Evolutionary conservation across 257 asterid genomes (phyloP).

Genomic region (Parsonsia alboflavescens): DNA sequence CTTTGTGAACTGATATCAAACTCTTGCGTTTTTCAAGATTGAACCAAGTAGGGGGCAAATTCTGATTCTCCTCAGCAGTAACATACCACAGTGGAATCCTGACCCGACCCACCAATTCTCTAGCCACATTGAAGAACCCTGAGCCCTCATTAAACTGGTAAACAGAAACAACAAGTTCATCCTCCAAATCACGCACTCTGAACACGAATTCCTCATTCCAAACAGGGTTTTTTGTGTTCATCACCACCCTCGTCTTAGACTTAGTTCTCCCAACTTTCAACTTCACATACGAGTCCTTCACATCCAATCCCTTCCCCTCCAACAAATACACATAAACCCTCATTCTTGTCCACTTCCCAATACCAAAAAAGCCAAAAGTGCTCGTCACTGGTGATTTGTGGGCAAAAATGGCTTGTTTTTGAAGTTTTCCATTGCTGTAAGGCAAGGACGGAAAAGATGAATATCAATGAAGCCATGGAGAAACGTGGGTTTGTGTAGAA

Average conservation of each 20-base stretch:
- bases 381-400: background rate
- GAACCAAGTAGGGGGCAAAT: slow-evolving; percentile 81
- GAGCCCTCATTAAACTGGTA: slow-evolving; percentile 43
- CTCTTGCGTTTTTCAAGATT: slow-evolving; percentile 45
- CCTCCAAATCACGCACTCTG: slow-evolving; percentile 57
- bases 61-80: slow-evolving; percentile 57
- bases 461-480: slow-evolving; percentile 34
- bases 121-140: slow-evolving; percentile 48
- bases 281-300: slow-evolving; percentile 60
- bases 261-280: slow-evolving; percentile 57
- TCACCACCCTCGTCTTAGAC: slow-evolving; percentile 61
- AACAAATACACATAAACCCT: slow-evolving; percentile 59
- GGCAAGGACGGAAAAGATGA: slow-evolving; percentile 18
- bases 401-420: slow-evolving; percentile 6
- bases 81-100: slow-evolving; percentile 64
- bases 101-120: slow-evolving; percentile 61
- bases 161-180: slow-evolving; percentile 54
- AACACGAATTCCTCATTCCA: slow-evolving; percentile 93
- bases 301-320: slow-evolving; percentile 62
- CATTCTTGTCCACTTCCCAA: slow-evolving; percentile 24
- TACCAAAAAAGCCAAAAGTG: background rate
- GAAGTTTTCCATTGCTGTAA: slow-evolving; percentile 19
- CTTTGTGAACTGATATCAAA: slow-evolving; percentile 33
- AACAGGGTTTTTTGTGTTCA: slow-evolving; percentile 42
- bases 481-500: slow-evolving; percentile 46